Evolutionary conservation across 2,329 filamentous ascomycete genomes (phyloP), one percentile per base, ranked within the genome.

Genomic region (Botrytis galanthina): DNA sequence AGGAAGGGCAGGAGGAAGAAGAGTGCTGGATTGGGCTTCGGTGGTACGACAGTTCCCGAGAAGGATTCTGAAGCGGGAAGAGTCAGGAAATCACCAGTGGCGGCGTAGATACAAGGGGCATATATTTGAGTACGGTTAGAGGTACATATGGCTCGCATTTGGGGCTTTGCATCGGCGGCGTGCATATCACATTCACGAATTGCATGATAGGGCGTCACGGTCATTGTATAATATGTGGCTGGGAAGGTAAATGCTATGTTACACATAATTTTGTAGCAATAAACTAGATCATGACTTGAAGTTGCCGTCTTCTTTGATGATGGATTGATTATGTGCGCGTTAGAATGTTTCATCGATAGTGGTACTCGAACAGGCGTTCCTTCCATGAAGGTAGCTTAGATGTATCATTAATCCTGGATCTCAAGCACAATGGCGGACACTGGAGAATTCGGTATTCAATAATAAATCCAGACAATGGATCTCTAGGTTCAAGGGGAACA

Each of bases 1-100:
- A 88, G 91, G 51, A 91, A 89, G 79, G 89, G 88, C 77, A 87
- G 89, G 80, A 89, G 88, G 80, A 90, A 88, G 82, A 89, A 84
- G 79, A 82, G 82, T 72, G 84, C 83, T 74, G 82, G 81, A 10
- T 88, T 92, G 83, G 90, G 90, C 0, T 92, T 92, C 78, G 88
- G 84, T 3, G 80, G 79, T 7, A 79, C 79, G 1, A 78, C 72
- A 16, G 48, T 75, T 26, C 72, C 74, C 2, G 79, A 81, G 71
- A 79, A 78, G 60, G 80, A 81, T 74, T 78, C 76, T 1, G 79
- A 81, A 60, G 75, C 79, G 18, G 81, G 75, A 14, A 77, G 80
- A 59, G 80, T 81, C 46, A 78, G 80, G 68, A 81, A 80, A 71
- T 74, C 79, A 63, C 74, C 74, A 54, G 70, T 67, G 37, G 59